Base-by-base conservation (phyloP, 2,329 filamentous ascomycete species). In the Alternaria brassicicola region DNA sequence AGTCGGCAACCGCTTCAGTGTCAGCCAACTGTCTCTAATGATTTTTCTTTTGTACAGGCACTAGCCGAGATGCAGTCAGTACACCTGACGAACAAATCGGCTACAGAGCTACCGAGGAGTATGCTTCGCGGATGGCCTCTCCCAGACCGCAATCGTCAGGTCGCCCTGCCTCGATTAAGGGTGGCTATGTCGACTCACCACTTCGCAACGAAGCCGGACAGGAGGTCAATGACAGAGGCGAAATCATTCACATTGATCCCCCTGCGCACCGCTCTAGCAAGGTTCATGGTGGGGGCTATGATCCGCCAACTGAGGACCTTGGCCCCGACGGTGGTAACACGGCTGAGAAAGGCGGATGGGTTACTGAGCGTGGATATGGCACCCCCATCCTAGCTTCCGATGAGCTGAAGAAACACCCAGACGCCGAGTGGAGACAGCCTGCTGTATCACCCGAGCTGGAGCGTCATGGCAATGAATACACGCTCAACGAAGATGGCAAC, bases 51-150 rank as follows among this genome's bases (percentile, higher is more conserved):
- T 57, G 56, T 64, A 55, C 72, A 95, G 91, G 88, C 61, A 86
- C 86, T 38, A 86, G 85, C 39, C 80, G 83, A 50, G 85, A 85
- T 50, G 83, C 87, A 55, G 79, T 85, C 48, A 88, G 91, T 55
- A 95, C 93, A 4, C 95, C 95, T 2, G 92, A 91, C 67, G 94
- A 98, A 70, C 91, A 98, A 74, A 87, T 96, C 68, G 95, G 91
- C 19, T 97, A 93, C 79, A 86, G 92, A 61, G 94, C 93, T 12
- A 89, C 88, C 10, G 93, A 97, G 64, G 89, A 96, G 72, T 96
- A 93, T 72, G 84, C 88, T 15, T 90, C 89, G 28, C 89, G 92
- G 60, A 88, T 92, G 61, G 83, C 86, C 42, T 90, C 90, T n/a
- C 89, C 90, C 8, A 83, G 79, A 48, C 85, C 86, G 15, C 78